These are phyloP conservation scores for Cercospora zeae-maydis DNA, from an alignment of 2,329 filamentous ascomycete species.

Conservation along the genomic window DNA sequence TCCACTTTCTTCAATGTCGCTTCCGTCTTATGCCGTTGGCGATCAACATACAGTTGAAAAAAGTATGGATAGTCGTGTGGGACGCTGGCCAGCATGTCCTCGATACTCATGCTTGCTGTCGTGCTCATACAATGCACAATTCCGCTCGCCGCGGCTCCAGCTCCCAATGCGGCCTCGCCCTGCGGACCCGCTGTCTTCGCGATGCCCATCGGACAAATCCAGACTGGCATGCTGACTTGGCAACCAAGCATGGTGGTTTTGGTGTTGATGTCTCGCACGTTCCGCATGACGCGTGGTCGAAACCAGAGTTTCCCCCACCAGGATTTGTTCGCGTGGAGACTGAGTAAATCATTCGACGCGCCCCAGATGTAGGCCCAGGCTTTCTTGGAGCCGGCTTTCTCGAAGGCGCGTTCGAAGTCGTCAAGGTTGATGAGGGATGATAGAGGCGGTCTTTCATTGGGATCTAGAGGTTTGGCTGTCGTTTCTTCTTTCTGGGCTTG, in stretches of 20 bases:
- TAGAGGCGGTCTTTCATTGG: slow-evolving; percentile 44
- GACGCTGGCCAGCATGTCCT: slow-evolving; percentile 34
- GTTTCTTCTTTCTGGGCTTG: slow-evolving; percentile 32
- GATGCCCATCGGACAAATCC: slow-evolving; percentile 37
- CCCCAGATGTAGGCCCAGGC: slow-evolving; percentile 47
- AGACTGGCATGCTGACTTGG: slow-evolving; percentile 38
- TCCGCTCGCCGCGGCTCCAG: slow-evolving; percentile 31
- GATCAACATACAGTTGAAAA: slow-evolving; percentile 62
- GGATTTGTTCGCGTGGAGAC: slow-evolving; percentile 43
- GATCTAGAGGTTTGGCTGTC: slow-evolving; percentile 24
- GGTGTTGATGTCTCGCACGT: slow-evolving; percentile 40
- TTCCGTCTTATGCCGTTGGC: slow-evolving; percentile 52
- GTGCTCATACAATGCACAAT: slow-evolving; percentile 36
- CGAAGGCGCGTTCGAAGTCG: slow-evolving; percentile 45
- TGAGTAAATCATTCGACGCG: slow-evolving; percentile 50
- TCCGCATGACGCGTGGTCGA: slow-evolving; percentile 46
- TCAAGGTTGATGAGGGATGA: slow-evolving; percentile 47
- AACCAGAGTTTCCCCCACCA: slow-evolving; percentile 46
- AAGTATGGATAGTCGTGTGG: slow-evolving; percentile 42
- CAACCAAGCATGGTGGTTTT: slow-evolving; percentile 35
- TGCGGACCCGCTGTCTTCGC: slow-evolving; percentile 33
- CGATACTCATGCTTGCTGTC: slow-evolving; percentile 30
- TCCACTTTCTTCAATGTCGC: slow-evolving; percentile 49
- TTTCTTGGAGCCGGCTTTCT: slow-evolving; percentile 37
- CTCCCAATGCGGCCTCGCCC: slow-evolving; percentile 37